phyloP scores from a whole-genome alignment of 1,284 basidiomycete genomes.

The Tilletia indica region DNA sequence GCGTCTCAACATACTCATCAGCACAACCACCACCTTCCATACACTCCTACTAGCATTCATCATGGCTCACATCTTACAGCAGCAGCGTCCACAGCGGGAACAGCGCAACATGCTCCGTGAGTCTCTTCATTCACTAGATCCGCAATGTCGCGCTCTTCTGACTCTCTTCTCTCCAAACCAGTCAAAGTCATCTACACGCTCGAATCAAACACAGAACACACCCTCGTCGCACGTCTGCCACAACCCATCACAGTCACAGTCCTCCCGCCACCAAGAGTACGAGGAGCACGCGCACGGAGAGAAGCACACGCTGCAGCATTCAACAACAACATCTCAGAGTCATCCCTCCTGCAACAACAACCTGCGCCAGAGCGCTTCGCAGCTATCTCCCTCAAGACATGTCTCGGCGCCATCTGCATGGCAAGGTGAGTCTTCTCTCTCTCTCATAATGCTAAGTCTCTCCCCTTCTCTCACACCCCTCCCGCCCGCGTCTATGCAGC shows the following conservation, averaged over 20 bases:
- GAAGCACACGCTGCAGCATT: slow-evolving; percentile 25
- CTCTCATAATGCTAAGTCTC: background rate
- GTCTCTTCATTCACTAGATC: background rate
- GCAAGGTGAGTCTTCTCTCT: slow-evolving; percentile 26
- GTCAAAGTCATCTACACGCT: slow-evolving; percentile 54
- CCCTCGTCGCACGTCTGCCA: slow-evolving; percentile 47
- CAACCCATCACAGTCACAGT: slow-evolving; percentile 38
- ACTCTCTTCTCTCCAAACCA: slow-evolving; percentile 25
- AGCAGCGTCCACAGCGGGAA: slow-evolving; percentile 8
- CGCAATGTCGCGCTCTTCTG: no score
- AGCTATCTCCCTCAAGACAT: slow-evolving; percentile 48
- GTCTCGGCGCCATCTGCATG: slow-evolving; percentile 51
- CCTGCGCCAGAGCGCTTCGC: slow-evolving; percentile 36
- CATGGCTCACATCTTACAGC: no score
- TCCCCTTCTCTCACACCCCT: background rate
- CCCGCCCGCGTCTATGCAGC: slow-evolving; percentile 23
- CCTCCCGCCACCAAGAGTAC: slow-evolving; percentile 20
- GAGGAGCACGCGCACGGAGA: slow-evolving; percentile 29
- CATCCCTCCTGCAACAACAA: slow-evolving; percentile 7
- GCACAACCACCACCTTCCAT: background rate
- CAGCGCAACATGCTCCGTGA: slow-evolving; percentile 5
- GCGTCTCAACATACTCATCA: background rate
- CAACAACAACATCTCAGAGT: slow-evolving; percentile 27
- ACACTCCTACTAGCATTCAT: background rate
- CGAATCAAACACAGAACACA: slow-evolving; percentile 45